These are phyloP conservation scores for Saccharomycopsis phalli DNA, from an alignment of 1,139 yeast species.

Conservation along the genomic window DNA sequence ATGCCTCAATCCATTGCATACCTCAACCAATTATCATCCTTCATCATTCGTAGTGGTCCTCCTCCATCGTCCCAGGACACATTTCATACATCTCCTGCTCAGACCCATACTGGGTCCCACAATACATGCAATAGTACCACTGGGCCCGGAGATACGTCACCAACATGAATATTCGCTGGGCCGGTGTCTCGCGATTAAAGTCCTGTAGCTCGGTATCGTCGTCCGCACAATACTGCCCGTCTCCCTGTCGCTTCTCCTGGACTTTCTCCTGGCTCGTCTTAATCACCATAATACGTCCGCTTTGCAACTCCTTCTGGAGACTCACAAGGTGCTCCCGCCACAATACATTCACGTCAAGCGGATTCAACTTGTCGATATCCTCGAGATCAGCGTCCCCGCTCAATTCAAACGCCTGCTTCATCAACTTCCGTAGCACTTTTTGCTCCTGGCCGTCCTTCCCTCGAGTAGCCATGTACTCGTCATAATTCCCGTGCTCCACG, in stretches of 20 bases:
- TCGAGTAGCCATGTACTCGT: slow-evolving; percentile 22
- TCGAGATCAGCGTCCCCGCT: slow-evolving; percentile 25
- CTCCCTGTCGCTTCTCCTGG: not conserved
- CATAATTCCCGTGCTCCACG: slow-evolving; percentile 20
- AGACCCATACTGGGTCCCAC: slow-evolving; percentile 34
- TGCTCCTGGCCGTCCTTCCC: slow-evolving; percentile 22
- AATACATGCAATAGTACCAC: slow-evolving; percentile 39
- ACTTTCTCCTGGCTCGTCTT: not conserved
- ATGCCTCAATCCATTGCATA: too few species aligned
- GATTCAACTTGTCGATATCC: slow-evolving; percentile 24
- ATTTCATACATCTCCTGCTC: slow-evolving; percentile 31
- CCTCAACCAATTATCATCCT: too few species aligned
- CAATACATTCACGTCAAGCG: slow-evolving; percentile 28
- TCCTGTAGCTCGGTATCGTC: slow-evolving; percentile 28
- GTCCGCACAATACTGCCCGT: slow-evolving; percentile 21
- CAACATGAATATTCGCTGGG: slow-evolving; percentile 27
- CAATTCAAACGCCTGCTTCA: slow-evolving; percentile 26
- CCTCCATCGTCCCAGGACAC: slow-evolving; percentile 40
- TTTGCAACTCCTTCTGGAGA: slow-evolving; percentile 18
- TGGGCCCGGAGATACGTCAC: slow-evolving; percentile 31
- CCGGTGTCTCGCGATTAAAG: slow-evolving; percentile 25
- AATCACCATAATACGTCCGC: slow-evolving; percentile 4
- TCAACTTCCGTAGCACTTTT: slow-evolving; percentile 20
- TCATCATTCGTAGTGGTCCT: too few species aligned
- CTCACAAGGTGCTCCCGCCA: slow-evolving; percentile 28